A percentile compares a stretch with the other conserved stretches of the same genome.
These are phyloP conservation scores for Aureobasidium sp. DNA, from an alignment of 2,329 filamentous ascomycete species.

Conservation along the genomic window DNA sequence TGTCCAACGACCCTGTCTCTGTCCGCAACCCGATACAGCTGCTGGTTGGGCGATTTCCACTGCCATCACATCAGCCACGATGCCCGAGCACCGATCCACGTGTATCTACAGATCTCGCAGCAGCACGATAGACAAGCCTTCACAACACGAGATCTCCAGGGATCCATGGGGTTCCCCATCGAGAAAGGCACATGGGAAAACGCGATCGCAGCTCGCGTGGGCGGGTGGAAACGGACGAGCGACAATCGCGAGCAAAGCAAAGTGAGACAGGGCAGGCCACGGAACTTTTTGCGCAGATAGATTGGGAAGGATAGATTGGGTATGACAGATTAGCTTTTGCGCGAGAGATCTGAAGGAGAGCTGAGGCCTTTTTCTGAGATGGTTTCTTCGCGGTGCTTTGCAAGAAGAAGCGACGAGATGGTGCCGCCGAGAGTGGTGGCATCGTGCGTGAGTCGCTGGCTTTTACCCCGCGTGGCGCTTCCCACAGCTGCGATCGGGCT, in stretches of 20 bases:
- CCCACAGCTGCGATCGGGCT: not conserved
- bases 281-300: not conserved
- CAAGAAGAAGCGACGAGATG: conserved; percentile 4
- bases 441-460: not conserved
- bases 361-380: not conserved
- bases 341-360: not conserved
- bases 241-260: conserved; percentile 1
- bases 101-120: not conserved
- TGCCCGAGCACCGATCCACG: not conserved
- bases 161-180: not conserved
- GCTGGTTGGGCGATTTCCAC: not conserved
- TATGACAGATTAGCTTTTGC: not conserved
- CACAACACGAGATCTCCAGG: not conserved
- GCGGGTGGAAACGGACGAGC: not conserved
- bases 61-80: not conserved
- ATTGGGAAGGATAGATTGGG: not conserved
- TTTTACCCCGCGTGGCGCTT: not conserved
- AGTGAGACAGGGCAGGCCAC: not conserved
- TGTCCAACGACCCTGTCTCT: not conserved
- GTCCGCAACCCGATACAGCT: not conserved
- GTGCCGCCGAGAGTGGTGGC: not conserved
- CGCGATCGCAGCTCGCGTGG: not conserved
- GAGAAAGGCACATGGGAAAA: not conserved
- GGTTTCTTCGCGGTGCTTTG: not conserved
- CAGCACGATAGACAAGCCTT: not conserved